A percentile compares a stretch with the other conserved stretches of the same genome.
These are phyloP conservation scores for Toxicodendron radicans DNA, from an alignment of 345 rosid species.

Conservation along the genomic window DNA sequence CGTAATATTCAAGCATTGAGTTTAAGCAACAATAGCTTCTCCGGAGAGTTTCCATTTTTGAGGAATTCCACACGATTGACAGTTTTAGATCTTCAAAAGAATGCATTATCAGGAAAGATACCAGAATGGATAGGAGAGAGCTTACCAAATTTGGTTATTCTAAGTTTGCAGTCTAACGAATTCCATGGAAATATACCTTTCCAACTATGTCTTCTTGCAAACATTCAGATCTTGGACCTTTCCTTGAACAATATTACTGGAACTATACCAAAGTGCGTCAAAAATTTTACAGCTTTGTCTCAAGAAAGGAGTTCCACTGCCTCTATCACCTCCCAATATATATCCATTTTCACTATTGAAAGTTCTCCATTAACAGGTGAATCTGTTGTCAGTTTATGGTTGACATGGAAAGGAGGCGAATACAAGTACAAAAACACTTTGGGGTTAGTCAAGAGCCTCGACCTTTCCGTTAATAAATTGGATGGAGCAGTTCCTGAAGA, in stretches of 20 bases:
- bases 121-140: constrained; percentile 12
- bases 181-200: not conserved
- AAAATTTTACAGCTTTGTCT: not conserved
- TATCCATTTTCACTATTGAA: too few species aligned
- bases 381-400: constrained; percentile 1
- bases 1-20: constrained; percentile 27
- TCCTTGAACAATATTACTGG: constrained; percentile 4
- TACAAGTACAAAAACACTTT: not conserved
- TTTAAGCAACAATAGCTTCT: constrained; percentile 30
- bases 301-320: not conserved
- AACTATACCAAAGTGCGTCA: not conserved
- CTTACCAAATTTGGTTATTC: not conserved
- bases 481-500: constrained; percentile 33
- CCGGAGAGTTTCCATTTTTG: constrained; percentile 36
- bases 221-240: constrained; percentile 8
- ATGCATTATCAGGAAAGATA: not conserved
- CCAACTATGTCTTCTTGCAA: not conserved
- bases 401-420: constrained; percentile 32
- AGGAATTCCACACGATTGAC: constrained; percentile 16
- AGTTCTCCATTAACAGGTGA: too few species aligned
- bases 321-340: not conserved
- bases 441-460: constrained; percentile 3
- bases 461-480: constrained; percentile 30
- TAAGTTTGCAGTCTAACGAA: not conserved
- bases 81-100: not conserved